Evolutionary conservation across 257 asterid genomes (phyloP).

Genomic region (Solanum etuberosum): DNA sequence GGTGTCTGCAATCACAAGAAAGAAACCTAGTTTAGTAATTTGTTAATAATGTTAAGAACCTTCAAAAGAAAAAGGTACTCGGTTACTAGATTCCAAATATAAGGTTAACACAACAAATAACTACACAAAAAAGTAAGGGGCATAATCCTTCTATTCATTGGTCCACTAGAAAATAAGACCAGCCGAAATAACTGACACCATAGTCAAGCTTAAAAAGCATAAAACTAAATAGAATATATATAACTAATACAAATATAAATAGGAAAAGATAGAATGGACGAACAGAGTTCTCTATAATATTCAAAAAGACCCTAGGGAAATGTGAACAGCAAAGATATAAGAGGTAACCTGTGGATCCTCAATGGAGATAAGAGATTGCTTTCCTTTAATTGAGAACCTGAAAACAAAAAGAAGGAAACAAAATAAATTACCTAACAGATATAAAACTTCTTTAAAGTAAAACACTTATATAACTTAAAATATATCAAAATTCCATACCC

Average conservation of each 20-base stretch:
- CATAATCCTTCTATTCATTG: not conserved
- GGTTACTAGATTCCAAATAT: not conserved
- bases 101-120: not conserved
- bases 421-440: not conserved
- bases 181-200: not conserved
- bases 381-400: slow-evolving; percentile 62
- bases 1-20: slow-evolving; percentile 50
- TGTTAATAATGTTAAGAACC: not conserved
- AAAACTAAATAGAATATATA: not conserved
- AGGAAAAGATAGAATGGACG: not conserved
- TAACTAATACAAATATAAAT: not conserved
- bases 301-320: not conserved
- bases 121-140: not conserved
- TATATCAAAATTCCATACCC: slow-evolving; percentile 41
- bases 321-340: not conserved
- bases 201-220: not conserved
- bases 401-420: not conserved
- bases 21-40: not conserved
- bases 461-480: not conserved
- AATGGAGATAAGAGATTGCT: slow-evolving; percentile 55
- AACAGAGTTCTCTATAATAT: not conserved
- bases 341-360: slow-evolving; percentile 88
- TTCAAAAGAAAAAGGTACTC: not conserved
- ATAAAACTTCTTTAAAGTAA: not conserved
- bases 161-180: not conserved